Evolutionary conservation across 2,329 filamentous ascomycete species (phyloP), one percentile per base, ranked within the genome.

Genomic region (Colletotrichum incanum): DNA sequence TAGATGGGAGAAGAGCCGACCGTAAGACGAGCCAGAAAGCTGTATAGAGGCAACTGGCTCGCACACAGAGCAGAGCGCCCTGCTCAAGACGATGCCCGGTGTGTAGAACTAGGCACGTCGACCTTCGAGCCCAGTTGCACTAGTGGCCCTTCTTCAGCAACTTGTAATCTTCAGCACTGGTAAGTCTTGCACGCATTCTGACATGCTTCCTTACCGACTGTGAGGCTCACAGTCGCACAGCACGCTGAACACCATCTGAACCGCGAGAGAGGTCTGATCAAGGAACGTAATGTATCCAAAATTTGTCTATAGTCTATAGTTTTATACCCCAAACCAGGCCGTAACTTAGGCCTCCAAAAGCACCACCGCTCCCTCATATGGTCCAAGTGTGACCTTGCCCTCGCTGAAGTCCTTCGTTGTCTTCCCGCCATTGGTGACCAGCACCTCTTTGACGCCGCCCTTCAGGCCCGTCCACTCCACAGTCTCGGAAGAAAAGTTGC

Each of bases 321-420:
- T 49, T 49, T 39, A 61, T 47, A 20, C 39, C 49, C 43, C 26
- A 37, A 43, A 61, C 45, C 26, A 43, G 45, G 56, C 47, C 16
- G 16, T 20, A 28, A 18, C 41, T n/a, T 52, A 60, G 23, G 56
- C 61, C 56, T 74, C 76, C 58, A 84, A 67, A 52, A 83, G 74
- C 47, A 84, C 65, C 1, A 79, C 81, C 50, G 82, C 73, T 0
- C 80, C 80, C 73, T 84, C 83, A 45, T 78, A 84, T 26, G 83
- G 80, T 18, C 74, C 79, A n/a, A 85, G 75, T 26, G 74, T 75
- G 34, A 82, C 76, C 37, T 77, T 70, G 0, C 74, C 78, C 5
- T 69, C 69, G 12, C 73, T 72, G 2, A 84, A 72, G 54, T 80
- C 76, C 2, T 77, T 72, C 14, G 77, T 37, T 2, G 74, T 77